Evolutionary conservation across 2,329 filamentous ascomycete genomes (phyloP).

Genomic region (Orbilia brochopaga): DNA sequence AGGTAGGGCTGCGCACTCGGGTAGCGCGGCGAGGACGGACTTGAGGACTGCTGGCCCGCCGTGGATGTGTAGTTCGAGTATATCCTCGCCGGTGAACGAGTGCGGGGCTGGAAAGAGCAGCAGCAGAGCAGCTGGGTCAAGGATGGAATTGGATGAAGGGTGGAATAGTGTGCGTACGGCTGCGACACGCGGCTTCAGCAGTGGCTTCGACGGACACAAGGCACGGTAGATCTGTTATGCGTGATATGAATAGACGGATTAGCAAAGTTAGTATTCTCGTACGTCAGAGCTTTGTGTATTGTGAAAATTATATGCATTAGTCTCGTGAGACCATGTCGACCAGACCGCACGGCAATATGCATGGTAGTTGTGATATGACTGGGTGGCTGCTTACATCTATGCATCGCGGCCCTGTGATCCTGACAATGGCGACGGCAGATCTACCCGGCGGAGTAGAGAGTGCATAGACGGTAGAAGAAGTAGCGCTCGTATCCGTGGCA

Average conservation of each 20-base stretch:
- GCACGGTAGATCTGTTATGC: constrained; percentile 67
- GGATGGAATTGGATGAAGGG: constrained; percentile 61
- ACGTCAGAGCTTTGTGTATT: no score
- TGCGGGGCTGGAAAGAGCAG: constrained; percentile 80
- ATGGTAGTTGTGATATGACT: constrained; percentile 14
- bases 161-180: constrained; percentile 76
- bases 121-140: constrained; percentile 79
- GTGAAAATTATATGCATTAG: no score
- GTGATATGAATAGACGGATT: constrained; percentile 31
- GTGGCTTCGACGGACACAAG: constrained; percentile 65
- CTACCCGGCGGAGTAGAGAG: constrained; percentile 83
- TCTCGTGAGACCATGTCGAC: constrained; percentile 7
- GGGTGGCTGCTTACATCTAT: constrained; percentile 63
- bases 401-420: constrained; percentile 81
- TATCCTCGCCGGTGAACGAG: constrained; percentile 89
- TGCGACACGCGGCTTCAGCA: constrained; percentile 69
- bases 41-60: constrained; percentile 87
- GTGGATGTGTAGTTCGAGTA: constrained; percentile 93
- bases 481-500: not conserved
- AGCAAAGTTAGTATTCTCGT: not conserved
- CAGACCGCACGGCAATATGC: not conserved
- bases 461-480: constrained; percentile 77
- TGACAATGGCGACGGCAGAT: constrained; percentile 87
- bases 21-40: constrained; percentile 80
- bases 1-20: constrained; percentile 60